A percentile compares a stretch with the other conserved stretches of the same genome.
These are phyloP conservation scores for Magnolia changhungtana DNA, from an alignment of 164 flowering plant species.

Conservation along the genomic window DNA sequence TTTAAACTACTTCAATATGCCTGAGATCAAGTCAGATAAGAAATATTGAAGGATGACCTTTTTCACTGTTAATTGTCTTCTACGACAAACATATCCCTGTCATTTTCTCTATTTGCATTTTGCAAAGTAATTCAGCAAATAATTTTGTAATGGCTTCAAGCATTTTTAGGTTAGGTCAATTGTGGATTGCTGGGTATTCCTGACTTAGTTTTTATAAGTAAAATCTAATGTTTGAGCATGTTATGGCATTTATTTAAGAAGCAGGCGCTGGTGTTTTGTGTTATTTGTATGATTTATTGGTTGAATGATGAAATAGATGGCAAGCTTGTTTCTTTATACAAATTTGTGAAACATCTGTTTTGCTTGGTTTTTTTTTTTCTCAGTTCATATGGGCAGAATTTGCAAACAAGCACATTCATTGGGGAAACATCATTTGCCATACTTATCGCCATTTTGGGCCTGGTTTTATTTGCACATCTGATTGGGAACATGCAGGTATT, in stretches of 20 bases:
- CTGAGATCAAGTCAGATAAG: too few relatives aligned
- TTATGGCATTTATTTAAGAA: not conserved
- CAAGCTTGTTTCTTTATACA: not conserved
- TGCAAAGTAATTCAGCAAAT: too few relatives aligned
- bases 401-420: constrained; percentile 74
- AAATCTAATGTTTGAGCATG: not conserved
- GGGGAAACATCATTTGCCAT: constrained; percentile 90
- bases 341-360: not conserved
- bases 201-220: not conserved
- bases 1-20: too few relatives aligned
- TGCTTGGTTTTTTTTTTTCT: not conserved
- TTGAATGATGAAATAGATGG: not conserved
- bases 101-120: too few relatives aligned
- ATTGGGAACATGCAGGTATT: constrained; percentile 98
- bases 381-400: constrained; percentile 93
- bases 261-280: not conserved
- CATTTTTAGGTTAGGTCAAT: not conserved
- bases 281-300: not conserved
- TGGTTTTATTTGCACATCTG: constrained; percentile 88
- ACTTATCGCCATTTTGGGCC: constrained; percentile 81
- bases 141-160: too few relatives aligned
- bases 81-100: too few relatives aligned
- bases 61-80: too few relatives aligned
- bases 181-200: not conserved
- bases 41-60: too few relatives aligned